These are phyloP conservation scores for Paracamarosporium sp. DNA, from an alignment of 2,329 filamentous ascomycete species.

Conservation along the genomic window DNA sequence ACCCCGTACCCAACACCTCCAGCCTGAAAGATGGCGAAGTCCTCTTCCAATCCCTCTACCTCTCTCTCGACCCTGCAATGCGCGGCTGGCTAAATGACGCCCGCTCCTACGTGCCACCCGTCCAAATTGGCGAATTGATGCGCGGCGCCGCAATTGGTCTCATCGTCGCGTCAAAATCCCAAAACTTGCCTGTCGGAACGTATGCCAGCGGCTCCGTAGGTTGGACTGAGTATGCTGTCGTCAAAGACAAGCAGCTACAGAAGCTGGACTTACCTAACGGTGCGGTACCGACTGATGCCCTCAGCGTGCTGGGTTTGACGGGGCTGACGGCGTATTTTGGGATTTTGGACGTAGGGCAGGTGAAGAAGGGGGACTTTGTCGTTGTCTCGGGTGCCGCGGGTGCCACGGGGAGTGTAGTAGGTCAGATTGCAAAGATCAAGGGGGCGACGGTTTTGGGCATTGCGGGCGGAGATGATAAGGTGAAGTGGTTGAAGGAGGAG, in stretches of 20 bases:
- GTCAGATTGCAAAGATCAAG: slow-evolving; percentile 79
- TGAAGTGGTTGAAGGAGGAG: slow-evolving; percentile 60
- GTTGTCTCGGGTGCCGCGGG: slow-evolving; percentile 81
- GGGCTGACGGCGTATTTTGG: slow-evolving; percentile 81
- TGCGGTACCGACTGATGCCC: slow-evolving; percentile 63
- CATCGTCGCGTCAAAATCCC: slow-evolving; percentile 66
- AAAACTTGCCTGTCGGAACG: slow-evolving; percentile 62
- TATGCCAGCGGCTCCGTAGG: slow-evolving; percentile 63
- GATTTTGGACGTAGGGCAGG: slow-evolving; percentile 70
- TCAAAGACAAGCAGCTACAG: slow-evolving; percentile 59
- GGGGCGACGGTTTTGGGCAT: slow-evolving; percentile 61
- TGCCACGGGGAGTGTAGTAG: slow-evolving; percentile 77
- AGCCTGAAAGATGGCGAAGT: slow-evolving; percentile 70
- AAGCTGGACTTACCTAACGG: slow-evolving; percentile 53
- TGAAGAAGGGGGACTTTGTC: slow-evolving; percentile 74
- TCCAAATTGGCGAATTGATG: slow-evolving; percentile 73
- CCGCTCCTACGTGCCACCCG: slow-evolving; percentile 71
- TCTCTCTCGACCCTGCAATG: slow-evolving; percentile 79
- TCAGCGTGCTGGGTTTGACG: slow-evolving; percentile 64
- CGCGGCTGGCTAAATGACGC: slow-evolving; percentile 69
- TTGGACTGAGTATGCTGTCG: slow-evolving; percentile 72
- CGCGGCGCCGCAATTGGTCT: slow-evolving; percentile 67
- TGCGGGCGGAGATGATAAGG: slow-evolving; percentile 61
- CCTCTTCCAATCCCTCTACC: slow-evolving; percentile 65
- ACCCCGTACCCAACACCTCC: slow-evolving; percentile 52